A percentile compares a stretch with the other conserved stretches of the same genome.
phyloP scores from a whole-genome alignment of 2,329 filamentous ascomycete species.

The Fusarium chuoi region DNA sequence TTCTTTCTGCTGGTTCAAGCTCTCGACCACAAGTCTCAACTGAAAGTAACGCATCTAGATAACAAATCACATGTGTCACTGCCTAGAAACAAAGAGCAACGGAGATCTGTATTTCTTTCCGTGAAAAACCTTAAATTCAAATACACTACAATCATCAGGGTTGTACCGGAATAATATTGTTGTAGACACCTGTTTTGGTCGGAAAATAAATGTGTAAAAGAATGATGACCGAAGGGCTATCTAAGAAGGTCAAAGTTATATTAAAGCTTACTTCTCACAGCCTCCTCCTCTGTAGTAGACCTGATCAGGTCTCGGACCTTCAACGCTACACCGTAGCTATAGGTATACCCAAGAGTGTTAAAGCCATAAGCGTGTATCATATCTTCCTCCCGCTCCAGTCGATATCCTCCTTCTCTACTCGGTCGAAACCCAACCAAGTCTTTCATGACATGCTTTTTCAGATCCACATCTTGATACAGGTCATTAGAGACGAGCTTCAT shows the following conservation, averaged over 20 bases:
- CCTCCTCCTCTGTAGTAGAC: neutral
- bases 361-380: neutral
- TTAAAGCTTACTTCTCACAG: neutral
- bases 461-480: neutral
- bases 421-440: neutral
- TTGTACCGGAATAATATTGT: too few relatives aligned
- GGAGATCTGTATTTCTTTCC: too few relatives aligned
- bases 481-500: neutral
- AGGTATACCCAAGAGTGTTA: neutral
- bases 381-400: neutral
- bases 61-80: too few relatives aligned
- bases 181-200: too few relatives aligned
- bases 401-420: neutral
- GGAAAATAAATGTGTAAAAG: too few relatives aligned
- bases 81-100: too few relatives aligned
- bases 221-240: too few relatives aligned
- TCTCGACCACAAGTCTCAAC: too few relatives aligned
- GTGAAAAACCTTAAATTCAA: too few relatives aligned
- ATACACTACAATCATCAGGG: too few relatives aligned
- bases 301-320: neutral
- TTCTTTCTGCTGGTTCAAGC: too few relatives aligned
- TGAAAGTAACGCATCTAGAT: too few relatives aligned
- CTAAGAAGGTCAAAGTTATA: neutral
- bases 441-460: neutral
- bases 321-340: neutral